Evolutionary conservation across 2,329 filamentous ascomycete genomes (phyloP).

Genomic region (Thielaviopsis populi): DNA sequence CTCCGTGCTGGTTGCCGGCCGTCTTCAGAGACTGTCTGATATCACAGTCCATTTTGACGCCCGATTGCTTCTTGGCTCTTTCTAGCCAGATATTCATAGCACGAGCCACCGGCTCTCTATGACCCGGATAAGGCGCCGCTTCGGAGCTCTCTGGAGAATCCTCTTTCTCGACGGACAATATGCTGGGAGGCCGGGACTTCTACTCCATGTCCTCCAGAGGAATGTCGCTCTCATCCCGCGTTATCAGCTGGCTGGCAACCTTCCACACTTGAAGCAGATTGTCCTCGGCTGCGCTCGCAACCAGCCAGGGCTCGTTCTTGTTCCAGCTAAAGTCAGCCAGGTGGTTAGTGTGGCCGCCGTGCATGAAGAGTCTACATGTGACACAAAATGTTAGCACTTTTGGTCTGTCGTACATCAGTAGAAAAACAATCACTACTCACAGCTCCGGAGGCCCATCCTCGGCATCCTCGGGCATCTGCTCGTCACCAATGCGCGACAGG

Average conservation of each 20-base stretch:
- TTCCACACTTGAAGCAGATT: slow-evolving; percentile 95
- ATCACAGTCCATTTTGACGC: background rate
- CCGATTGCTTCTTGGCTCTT: no score
- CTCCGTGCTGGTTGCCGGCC: background rate
- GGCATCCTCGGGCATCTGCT: slow-evolving; percentile 86
- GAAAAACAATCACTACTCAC: slow-evolving; percentile 37
- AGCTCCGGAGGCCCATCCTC: slow-evolving; percentile 92
- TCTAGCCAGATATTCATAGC: no score
- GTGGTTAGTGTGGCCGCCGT: slow-evolving; percentile 93
- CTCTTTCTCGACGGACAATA: background rate
- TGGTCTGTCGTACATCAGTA: background rate
- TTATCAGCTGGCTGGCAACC: slow-evolving; percentile 67
- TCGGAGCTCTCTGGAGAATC: background rate
- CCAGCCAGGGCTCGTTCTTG: slow-evolving; percentile 87
- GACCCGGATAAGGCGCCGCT: no score
- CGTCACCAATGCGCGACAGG: slow-evolving; percentile 75
- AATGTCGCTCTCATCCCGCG: slow-evolving; percentile 59
- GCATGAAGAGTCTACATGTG: slow-evolving; percentile 69
- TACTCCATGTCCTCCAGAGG: slow-evolving; percentile 56
- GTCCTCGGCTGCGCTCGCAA: slow-evolving; percentile 90
- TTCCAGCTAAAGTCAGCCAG: slow-evolving; percentile 98
- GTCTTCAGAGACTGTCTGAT: background rate
- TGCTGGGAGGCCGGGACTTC: background rate
- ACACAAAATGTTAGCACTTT: background rate
- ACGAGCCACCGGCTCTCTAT: no score